Evolutionary conservation across 228 moss, liverwort and hornwort genomes (phyloP).

Genomic region (Sphagnum fallax): DNA sequence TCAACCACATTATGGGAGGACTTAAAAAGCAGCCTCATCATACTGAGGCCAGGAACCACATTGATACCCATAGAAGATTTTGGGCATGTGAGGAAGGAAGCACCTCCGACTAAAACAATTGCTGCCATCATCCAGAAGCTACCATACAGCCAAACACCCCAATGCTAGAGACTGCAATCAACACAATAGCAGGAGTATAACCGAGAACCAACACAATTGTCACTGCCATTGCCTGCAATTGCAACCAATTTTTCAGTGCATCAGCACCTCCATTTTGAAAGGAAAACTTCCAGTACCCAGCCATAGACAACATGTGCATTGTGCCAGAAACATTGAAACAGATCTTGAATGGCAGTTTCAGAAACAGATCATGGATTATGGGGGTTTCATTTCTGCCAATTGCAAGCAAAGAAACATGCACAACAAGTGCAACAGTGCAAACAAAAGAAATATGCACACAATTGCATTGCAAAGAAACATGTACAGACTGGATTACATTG

Average conservation of each 20-base stretch:
- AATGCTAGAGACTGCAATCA: slow-evolving; percentile 52
- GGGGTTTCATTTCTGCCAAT: neutral
- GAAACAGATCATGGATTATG: too few relatives aligned
- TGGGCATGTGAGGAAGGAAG: neutral
- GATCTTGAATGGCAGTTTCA: too few relatives aligned
- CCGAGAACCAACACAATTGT: slow-evolving; percentile 61
- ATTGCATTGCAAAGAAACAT: neutral
- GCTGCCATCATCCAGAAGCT: slow-evolving; percentile 90
- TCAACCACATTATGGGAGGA: too few relatives aligned
- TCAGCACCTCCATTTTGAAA: neutral
- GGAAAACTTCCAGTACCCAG: too few relatives aligned
- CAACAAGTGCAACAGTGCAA: too few relatives aligned
- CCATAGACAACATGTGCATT: too few relatives aligned
- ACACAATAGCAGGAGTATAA: slow-evolving; percentile 57
- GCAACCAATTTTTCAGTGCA: slow-evolving; percentile 8
- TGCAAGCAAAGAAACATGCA: neutral
- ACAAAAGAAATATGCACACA: too few relatives aligned
- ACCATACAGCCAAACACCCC: slow-evolving; percentile 84
- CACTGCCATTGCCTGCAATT: slow-evolving; percentile 68
- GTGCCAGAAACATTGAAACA: too few relatives aligned
- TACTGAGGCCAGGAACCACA: too few relatives aligned
- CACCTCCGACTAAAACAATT: slow-evolving; percentile 70
- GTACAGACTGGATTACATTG: neutral
- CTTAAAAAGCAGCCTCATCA: too few relatives aligned
- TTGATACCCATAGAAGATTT: too few relatives aligned